phyloP scores from a whole-genome alignment of 129 eudicot genomes.

The Gnaphalium uliginosum region DNA sequence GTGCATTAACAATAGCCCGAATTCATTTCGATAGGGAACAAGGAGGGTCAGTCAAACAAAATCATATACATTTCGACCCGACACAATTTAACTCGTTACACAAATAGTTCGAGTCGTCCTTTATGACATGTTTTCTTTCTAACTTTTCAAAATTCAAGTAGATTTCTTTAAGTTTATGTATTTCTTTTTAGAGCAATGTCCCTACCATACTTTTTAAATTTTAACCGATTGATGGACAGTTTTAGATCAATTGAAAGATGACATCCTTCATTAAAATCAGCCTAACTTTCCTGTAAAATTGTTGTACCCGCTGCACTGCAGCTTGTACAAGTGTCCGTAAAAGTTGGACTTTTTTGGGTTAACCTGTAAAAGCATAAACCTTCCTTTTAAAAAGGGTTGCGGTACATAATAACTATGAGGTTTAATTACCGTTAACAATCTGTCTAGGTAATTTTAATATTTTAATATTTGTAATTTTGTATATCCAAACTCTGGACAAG shows the following conservation, averaged over 20 bases:
- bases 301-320: slow-evolving; percentile 19
- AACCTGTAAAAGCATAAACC: background rate
- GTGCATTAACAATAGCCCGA: too few relatives aligned
- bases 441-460: too few relatives aligned
- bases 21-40: background rate
- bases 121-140: background rate
- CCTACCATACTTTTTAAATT: slow-evolving; percentile 3
- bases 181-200: slow-evolving; percentile 13
- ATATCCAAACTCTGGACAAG: background rate
- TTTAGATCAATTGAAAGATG: slow-evolving; percentile 20
- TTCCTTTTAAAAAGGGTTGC: background rate
- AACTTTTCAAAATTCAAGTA: background rate
- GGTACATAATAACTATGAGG: too few relatives aligned
- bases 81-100: background rate
- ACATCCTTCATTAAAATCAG: slow-evolving; percentile 25
- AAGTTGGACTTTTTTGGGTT: background rate
- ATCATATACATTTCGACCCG: background rate
- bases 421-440: too few relatives aligned
- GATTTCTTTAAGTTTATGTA: background rate
- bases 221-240: slow-evolving; percentile 29
- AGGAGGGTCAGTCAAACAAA: background rate
- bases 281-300: slow-evolving; percentile 10
- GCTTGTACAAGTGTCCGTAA: slow-evolving; percentile 8
- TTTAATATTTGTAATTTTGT: background rate
- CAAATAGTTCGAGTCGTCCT: background rate